Conservation (phyloP, 306 rosid genomes). For the Lupinus albus region DNA sequence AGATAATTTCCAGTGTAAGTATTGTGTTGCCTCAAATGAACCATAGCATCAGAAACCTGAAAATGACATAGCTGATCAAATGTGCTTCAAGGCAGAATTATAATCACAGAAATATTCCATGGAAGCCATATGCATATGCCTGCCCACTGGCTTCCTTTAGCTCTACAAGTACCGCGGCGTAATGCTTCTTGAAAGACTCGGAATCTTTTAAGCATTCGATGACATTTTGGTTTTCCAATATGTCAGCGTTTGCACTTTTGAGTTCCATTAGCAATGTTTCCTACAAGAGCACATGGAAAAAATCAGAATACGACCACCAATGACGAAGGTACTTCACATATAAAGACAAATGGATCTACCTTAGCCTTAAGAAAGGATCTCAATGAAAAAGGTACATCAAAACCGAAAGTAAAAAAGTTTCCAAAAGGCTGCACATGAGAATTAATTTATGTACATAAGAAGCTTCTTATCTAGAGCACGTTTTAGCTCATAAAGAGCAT, state of each 20-base stretch:
- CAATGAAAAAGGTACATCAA: neutral
- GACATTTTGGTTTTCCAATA: slow-evolving; percentile 63
- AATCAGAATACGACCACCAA: slow-evolving; percentile 13
- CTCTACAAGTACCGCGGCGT: slow-evolving; percentile 88
- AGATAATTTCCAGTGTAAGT: slow-evolving; percentile 58
- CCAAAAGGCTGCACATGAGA: neutral
- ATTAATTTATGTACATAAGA: neutral
- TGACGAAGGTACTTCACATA: neutral
- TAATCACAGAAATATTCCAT: slow-evolving; percentile 38
- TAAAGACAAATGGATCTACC: neutral
- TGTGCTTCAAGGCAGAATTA: slow-evolving; percentile 26
- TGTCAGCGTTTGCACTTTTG: slow-evolving; percentile 52
- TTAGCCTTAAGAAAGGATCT: neutral
- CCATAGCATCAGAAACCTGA: slow-evolving; percentile 81
- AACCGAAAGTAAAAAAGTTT: neutral
- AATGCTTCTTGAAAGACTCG: slow-evolving; percentile 71
- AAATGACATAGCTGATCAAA: slow-evolving; percentile 35
- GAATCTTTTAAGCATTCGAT: slow-evolving; percentile 60
- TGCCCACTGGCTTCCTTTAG: slow-evolving; percentile 96
- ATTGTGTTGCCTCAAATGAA: slow-evolving; percentile 75
- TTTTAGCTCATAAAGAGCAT: slow-evolving; percentile 53
- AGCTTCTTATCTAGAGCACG: slow-evolving; percentile 63
- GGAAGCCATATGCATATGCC: slow-evolving; percentile 88
- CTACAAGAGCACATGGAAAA: slow-evolving; percentile 40
- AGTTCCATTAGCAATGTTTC: slow-evolving; percentile 68